Conservation (phyloP, 345 rosid genomes). For the Kandelia obovata region DNA sequence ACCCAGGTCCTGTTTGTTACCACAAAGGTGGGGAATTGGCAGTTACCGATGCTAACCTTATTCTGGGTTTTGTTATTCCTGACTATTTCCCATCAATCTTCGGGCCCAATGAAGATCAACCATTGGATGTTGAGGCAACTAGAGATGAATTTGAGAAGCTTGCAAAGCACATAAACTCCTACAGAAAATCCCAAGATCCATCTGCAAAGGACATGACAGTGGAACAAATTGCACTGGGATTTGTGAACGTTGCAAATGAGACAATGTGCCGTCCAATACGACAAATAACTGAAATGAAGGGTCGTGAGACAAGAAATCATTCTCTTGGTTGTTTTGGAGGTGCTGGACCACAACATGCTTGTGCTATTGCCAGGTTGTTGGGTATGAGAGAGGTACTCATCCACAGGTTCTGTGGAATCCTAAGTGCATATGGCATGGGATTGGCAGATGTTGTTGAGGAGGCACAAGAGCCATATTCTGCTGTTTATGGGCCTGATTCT, state of each 20-base stretch:
- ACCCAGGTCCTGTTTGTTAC: conserved; percentile 96
- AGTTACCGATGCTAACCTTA: conserved; percentile 88
- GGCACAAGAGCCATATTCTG: conserved; percentile 89
- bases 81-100: conserved; percentile 92
- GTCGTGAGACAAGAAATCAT: conserved; percentile 91
- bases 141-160: conserved; percentile 75
- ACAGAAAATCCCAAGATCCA: conserved; percentile 74
- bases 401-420: conserved; percentile 84
- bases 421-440: conserved; percentile 98
- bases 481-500: conserved; percentile 67
- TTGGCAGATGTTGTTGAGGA: conserved; percentile 97
- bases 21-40: conserved; percentile 91
- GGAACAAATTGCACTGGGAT: conserved; percentile 87
- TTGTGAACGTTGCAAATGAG: conserved; percentile 93
- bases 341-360: conserved; percentile 98
- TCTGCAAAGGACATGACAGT: conserved; percentile 69
- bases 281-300: conserved; percentile 95
- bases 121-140: conserved; percentile 67
- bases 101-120: conserved; percentile 80
- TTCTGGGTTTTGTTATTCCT: conserved; percentile 87
- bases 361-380: conserved; percentile 88
- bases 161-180: conserved; percentile 66
- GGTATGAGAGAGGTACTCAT: conserved; percentile 91
- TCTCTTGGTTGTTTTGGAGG: conserved; percentile 98
- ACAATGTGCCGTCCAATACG: conserved; percentile 98